A percentile compares a stretch with the other conserved stretches of the same genome.
Conservation (phyloP, 768 basidiomycete species). For the Lentinula detonsa region DNA sequence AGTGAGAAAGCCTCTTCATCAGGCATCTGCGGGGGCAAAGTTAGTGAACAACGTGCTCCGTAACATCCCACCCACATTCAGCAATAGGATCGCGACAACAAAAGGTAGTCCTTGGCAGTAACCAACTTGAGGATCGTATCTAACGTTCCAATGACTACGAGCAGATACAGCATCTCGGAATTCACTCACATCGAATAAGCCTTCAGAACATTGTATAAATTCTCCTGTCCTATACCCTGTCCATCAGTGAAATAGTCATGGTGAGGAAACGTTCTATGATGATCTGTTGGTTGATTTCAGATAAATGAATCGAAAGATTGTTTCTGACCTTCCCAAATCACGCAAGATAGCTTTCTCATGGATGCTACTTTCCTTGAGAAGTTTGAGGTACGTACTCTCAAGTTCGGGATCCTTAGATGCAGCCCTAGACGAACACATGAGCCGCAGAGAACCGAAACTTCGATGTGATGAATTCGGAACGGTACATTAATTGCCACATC, state of each 20-base stretch:
- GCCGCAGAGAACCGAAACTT: slow-evolving; percentile 1
- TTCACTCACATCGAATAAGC: slow-evolving; percentile 86
- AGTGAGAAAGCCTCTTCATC: slow-evolving; percentile 98
- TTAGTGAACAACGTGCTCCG: background rate
- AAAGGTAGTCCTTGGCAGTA: slow-evolving; percentile 98
- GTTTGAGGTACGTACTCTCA: slow-evolving; percentile 73
- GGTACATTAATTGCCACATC: slow-evolving; percentile 94
- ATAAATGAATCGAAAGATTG: slow-evolving; percentile 6
- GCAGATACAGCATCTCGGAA: background rate
- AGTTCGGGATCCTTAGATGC: slow-evolving; percentile 89
- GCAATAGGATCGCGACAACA: slow-evolving; percentile 85
- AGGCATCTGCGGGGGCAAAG: slow-evolving; percentile 69
- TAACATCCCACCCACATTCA: slow-evolving; percentile 59
- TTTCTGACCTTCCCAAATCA: slow-evolving; percentile 74
- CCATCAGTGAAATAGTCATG: slow-evolving; percentile 95
- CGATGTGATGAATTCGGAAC: slow-evolving; percentile 6
- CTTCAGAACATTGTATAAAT: slow-evolving; percentile 95
- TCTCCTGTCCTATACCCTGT: slow-evolving; percentile 94
- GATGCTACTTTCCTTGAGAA: slow-evolving; percentile 77
- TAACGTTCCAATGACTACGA: slow-evolving; percentile 5
- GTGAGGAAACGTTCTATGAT: slow-evolving; percentile 84
- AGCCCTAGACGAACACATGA: slow-evolving; percentile 45
- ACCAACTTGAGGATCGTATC: slow-evolving; percentile 90
- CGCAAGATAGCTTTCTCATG: slow-evolving; percentile 94
- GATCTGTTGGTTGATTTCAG: slow-evolving; percentile 6